Evolutionary conservation across 2,329 filamentous ascomycete genomes (phyloP).

Genomic region (Paracoccidioides brasiliensis): DNA sequence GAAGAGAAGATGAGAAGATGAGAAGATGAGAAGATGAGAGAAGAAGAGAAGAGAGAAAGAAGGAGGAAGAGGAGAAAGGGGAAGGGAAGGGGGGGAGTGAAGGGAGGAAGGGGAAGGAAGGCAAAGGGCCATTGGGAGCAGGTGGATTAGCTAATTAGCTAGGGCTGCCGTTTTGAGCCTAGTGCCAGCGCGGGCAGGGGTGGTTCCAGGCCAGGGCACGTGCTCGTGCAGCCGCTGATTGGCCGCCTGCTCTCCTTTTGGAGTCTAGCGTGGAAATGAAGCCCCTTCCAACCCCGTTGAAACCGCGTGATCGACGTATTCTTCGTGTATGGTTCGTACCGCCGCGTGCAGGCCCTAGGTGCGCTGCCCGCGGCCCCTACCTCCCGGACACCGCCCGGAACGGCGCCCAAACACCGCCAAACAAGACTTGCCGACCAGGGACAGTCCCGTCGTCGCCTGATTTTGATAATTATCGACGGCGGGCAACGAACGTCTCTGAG

Average conservation of each 20-base stretch:
- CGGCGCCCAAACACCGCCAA: too few species aligned
- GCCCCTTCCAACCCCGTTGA: neutral
- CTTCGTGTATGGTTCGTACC: neutral
- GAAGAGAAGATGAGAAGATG: slow-evolving; percentile 15
- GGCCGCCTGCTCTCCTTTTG: neutral
- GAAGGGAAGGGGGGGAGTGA: slow-evolving; percentile 5
- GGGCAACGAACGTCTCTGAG: too few species aligned
- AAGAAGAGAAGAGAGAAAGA: slow-evolving; percentile 8
- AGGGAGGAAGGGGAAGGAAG: neutral
- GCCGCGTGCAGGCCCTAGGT: too few species aligned
- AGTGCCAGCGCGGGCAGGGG: neutral
- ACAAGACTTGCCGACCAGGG: too few species aligned
- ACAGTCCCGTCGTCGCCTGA: too few species aligned
- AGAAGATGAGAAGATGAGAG: slow-evolving; percentile 13
- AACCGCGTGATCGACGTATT: neutral
- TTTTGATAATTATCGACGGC: too few species aligned
- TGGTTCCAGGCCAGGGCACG: neutral
- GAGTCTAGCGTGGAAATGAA: neutral
- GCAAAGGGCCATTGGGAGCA: too few species aligned
- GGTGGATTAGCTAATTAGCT: neutral
- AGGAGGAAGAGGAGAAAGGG: slow-evolving; percentile 3
- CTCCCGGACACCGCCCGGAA: too few species aligned
- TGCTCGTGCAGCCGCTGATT: neutral
- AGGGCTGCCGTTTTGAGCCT: neutral
- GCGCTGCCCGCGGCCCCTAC: too few species aligned